Percentiles rank a stretch among this genome's conserved stretches.
Evolutionary conservation across 2,329 filamentous ascomycete species (phyloP).

Genomic region (Ceratocystis diversiconidia): DNA sequence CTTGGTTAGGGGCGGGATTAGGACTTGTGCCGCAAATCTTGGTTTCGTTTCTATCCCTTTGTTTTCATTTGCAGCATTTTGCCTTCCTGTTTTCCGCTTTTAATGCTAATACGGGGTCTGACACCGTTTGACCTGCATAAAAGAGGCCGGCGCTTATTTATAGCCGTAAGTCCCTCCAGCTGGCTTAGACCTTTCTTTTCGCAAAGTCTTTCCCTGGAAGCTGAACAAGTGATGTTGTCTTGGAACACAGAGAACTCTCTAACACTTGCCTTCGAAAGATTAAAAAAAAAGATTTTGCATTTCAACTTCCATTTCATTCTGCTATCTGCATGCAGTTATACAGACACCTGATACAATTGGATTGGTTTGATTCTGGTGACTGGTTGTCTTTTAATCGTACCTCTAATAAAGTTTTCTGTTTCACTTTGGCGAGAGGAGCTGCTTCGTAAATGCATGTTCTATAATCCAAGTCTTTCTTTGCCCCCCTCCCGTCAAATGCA

Average conservation of each 20-base stretch:
- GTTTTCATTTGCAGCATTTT: conserved; percentile 9
- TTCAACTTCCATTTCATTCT: not conserved
- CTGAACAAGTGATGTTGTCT: not conserved
- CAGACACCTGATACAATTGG: not conserved
- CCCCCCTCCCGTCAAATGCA: not conserved
- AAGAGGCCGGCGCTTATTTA: conserved; percentile 17
- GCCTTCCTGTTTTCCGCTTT: conserved; percentile 1
- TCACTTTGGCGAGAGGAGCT: not conserved
- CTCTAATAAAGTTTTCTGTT: not conserved
- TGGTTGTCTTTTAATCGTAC: not conserved
- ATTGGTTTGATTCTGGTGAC: not conserved
- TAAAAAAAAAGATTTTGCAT: not conserved
- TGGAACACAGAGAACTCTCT: not conserved
- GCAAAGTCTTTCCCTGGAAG: conserved; percentile 14
- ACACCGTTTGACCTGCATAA: not conserved
- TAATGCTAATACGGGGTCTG: not conserved
- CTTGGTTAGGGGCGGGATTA: conserved; percentile 23
- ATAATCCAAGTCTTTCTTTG: not conserved
- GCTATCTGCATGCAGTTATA: not conserved
- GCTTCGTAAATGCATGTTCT: not conserved
- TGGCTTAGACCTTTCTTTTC: conserved; percentile 15
- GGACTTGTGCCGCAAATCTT: not conserved
- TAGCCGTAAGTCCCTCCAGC: conserved; percentile 17
- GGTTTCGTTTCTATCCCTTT: conserved; percentile 10
- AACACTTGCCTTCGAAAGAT: not conserved